A percentile compares a stretch with the other conserved stretches of the same genome.
Conservation (phyloP, 345 rosid genomes). For the Syzygium jambos region DNA sequence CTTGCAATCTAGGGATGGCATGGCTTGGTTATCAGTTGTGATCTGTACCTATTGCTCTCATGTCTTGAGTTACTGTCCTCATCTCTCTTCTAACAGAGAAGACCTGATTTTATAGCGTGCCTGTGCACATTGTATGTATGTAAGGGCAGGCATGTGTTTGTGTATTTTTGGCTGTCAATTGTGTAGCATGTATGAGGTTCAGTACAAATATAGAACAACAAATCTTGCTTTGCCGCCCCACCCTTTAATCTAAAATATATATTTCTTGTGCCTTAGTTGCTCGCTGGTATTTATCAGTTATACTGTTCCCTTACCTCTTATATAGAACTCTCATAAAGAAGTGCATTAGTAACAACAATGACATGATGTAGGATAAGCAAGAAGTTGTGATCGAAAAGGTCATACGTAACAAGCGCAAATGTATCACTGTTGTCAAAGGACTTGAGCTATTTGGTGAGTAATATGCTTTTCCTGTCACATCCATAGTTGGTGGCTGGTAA, state of each 20-base stretch:
- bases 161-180: background rate
- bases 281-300: background rate
- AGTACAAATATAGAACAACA: background rate
- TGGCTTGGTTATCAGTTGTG: background rate
- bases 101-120: background rate
- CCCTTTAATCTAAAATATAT: background rate
- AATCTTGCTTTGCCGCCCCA: background rate
- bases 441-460: slow-evolving; percentile 86
- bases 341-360: background rate
- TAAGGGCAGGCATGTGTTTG: background rate
- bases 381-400: slow-evolving; percentile 91
- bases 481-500: background rate
- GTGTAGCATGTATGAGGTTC: background rate
- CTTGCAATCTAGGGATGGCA: background rate
- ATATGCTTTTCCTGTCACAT: background rate
- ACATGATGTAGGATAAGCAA: slow-evolving; percentile 53
- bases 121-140: background rate
- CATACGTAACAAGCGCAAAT: slow-evolving; percentile 86
- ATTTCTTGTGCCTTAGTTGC: background rate
- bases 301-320: background rate
- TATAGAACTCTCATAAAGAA: background rate
- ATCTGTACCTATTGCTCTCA: background rate
- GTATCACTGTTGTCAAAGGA: slow-evolving; percentile 90
- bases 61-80: background rate
- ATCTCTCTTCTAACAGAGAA: background rate